Conservation (phyloP, 2,329 filamentous ascomycete genomes). For the Achaetomium macrosporum region DNA sequence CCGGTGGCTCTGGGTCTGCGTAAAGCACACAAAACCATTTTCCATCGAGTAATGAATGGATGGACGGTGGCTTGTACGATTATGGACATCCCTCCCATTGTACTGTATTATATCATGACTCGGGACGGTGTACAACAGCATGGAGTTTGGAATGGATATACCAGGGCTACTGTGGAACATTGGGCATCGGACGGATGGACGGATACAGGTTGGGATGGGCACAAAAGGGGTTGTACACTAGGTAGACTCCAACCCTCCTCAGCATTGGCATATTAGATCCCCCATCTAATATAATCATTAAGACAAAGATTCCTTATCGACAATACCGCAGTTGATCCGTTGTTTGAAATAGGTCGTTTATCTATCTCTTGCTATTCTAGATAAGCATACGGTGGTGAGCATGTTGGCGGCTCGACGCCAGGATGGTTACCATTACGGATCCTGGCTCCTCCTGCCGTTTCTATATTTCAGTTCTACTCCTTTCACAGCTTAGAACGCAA, state of each 20-base stretch:
- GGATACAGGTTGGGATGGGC: background rate
- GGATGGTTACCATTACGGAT: background rate
- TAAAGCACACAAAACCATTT: background rate
- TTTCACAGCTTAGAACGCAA: constrained; percentile 65
- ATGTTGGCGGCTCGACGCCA: too few species aligned
- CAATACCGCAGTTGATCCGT: background rate
- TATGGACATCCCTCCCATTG: background rate
- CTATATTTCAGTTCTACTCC: background rate
- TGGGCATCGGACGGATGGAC: background rate
- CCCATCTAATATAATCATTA: constrained; percentile 8
- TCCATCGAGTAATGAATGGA: background rate
- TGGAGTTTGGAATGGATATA: background rate
- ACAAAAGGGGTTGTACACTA: background rate
- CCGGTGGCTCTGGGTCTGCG: background rate
- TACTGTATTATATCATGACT: background rate
- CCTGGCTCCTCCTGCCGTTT: background rate
- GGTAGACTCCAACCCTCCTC: constrained; percentile 4
- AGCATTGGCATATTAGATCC: constrained; percentile 3
- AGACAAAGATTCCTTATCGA: background rate
- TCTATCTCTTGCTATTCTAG: background rate
- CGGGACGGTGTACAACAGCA: background rate
- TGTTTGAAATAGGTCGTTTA: background rate
- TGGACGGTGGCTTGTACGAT: background rate
- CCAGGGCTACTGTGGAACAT: background rate
- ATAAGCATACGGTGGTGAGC: too few species aligned